Evolutionary conservation across 768 basidiomycete genomes (phyloP), one percentile per base, ranked within the genome.

Genomic region (Auriscalpium vulgare): DNA sequence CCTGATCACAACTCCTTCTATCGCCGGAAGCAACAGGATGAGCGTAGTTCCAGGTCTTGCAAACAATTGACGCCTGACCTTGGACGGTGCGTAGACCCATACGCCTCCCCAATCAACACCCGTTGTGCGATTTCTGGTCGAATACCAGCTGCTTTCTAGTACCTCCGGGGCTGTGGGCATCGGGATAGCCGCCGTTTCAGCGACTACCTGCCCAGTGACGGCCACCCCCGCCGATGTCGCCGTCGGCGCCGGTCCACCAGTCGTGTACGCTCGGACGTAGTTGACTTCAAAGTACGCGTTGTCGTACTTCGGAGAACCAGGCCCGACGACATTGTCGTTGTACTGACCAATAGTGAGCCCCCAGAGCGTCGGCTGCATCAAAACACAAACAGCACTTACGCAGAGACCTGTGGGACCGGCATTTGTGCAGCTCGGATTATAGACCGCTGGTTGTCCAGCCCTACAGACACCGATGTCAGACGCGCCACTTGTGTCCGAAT

Each of bases 211-310:
- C 29, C 29, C 29, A 5, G 29, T 29, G 29, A 4, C 29, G 29
- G 29, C 29, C 29, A 43, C 40, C 3, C 40, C 40, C 14, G 63
- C 54, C 10, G 64, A 56, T 14, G 65, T 23, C 14, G 59, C 38
- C 3, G 69, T 59, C 0, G 59, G 60, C 8, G 56, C 48, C 5
- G 40, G 40, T 17, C 14, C 40, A 6, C 40, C 40, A 13, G 72
- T 76, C 13, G 75, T 71, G 65, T 84, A 87, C 10, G 82, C 80
- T 16, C 83, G 81, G 35, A 90, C 69, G 59, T 83, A 83, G 53
- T 75, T 74, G 63, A 89, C 74, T 67, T 88, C 85, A 62, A 87
- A 90, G 68, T 80, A 85, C 1, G 83, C 82, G 13, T 74, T 60
- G 67, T 79, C 79, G 67, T 75, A 84, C 52, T 75, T 75, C 40